Conservation (phyloP, 2,329 filamentous ascomycete genomes). For the Hymenoscyphus infarciens region DNA sequence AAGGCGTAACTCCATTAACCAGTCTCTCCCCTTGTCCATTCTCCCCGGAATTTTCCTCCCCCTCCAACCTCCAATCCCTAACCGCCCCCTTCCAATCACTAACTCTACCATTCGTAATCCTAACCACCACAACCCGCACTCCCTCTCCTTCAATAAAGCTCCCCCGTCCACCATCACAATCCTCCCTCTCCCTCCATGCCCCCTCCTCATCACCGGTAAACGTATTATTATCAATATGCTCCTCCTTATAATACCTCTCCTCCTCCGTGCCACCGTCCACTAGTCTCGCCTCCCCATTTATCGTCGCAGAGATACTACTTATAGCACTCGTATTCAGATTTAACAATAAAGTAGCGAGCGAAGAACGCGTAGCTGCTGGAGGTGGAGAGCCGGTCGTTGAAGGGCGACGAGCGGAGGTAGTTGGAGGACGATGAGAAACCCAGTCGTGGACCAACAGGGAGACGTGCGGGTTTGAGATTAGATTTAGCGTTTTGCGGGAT, state of each 20-base stretch:
- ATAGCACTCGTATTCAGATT: slow-evolving; percentile 89
- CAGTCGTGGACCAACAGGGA: slow-evolving; percentile 97
- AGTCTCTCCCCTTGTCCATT: slow-evolving; percentile 15
- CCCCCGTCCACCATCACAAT: slow-evolving; percentile 50
- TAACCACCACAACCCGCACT: slow-evolving; percentile 82
- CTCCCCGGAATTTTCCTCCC: background rate
- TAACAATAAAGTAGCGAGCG: slow-evolving; percentile 76
- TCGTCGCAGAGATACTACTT: slow-evolving; percentile 85
- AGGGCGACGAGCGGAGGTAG: slow-evolving; percentile 54
- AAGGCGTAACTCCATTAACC: slow-evolving; percentile 28
- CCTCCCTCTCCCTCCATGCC: slow-evolving; percentile 33
- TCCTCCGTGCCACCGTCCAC: slow-evolving; percentile 72
- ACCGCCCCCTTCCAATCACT: slow-evolving; percentile 96
- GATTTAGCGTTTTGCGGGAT: slow-evolving; percentile 77
- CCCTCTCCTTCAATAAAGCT: slow-evolving; percentile 78
- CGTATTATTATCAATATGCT: slow-evolving; percentile 89
- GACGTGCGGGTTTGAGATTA: slow-evolving; percentile 79
- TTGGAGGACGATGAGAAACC: slow-evolving; percentile 88
- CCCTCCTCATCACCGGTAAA: slow-evolving; percentile 60
- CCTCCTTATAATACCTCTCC: slow-evolving; percentile 77
- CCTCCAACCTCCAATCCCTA: slow-evolving; percentile 61
- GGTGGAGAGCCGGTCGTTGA: slow-evolving; percentile 57
- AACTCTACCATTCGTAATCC: slow-evolving; percentile 79
- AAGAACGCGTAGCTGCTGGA: slow-evolving; percentile 66
- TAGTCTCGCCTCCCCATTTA: slow-evolving; percentile 81